Evolutionary conservation across 2,329 filamentous ascomycete species (phyloP).

Genomic region (Penicillium sp.): DNA sequence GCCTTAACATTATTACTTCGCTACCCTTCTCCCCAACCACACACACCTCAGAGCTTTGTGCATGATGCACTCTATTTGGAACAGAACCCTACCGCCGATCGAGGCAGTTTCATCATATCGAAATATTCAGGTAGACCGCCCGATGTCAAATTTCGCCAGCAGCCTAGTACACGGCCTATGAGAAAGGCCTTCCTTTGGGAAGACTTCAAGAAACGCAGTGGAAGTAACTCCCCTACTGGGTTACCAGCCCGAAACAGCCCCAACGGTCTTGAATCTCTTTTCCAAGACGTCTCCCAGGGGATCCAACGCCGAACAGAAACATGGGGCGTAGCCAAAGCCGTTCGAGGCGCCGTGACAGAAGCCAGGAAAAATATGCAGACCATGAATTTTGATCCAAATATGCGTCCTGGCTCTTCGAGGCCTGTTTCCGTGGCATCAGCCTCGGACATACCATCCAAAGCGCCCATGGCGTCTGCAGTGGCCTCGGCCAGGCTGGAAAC

Average conservation of each 20-base stretch:
- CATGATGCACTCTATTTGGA: constrained; percentile 69
- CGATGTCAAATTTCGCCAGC: constrained; percentile 28
- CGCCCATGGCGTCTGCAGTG: constrained; percentile 7
- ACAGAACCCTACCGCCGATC: constrained; percentile 42
- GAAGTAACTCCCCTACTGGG: constrained; percentile 32
- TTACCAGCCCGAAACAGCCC: constrained; percentile 39
- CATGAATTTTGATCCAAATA: constrained; percentile 40
- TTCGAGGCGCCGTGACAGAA: constrained; percentile 48
- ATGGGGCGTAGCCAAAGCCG: constrained; percentile 50
- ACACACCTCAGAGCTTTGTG: constrained; percentile 75
- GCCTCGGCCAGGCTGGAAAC: constrained; percentile 28
- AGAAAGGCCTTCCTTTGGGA: constrained; percentile 27
- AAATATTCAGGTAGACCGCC: constrained; percentile 49
- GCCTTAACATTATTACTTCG: constrained; percentile 79
- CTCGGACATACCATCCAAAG: neutral
- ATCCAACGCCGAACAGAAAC: constrained; percentile 48
- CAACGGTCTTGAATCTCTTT: constrained; percentile 45
- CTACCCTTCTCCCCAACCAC: constrained; percentile 67
- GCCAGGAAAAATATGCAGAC: constrained; percentile 47
- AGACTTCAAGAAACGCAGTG: constrained; percentile 30
- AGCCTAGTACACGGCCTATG: constrained; percentile 18
- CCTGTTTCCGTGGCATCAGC: neutral
- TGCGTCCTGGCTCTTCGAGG: constrained; percentile 20
- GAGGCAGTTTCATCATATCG: constrained; percentile 44
- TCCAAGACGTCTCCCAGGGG: constrained; percentile 49